Percentiles rank a stretch among this genome's conserved stretches.
Conservation (phyloP, 352 stramenopile species). For the Globisporangium carolinianum region DNA sequence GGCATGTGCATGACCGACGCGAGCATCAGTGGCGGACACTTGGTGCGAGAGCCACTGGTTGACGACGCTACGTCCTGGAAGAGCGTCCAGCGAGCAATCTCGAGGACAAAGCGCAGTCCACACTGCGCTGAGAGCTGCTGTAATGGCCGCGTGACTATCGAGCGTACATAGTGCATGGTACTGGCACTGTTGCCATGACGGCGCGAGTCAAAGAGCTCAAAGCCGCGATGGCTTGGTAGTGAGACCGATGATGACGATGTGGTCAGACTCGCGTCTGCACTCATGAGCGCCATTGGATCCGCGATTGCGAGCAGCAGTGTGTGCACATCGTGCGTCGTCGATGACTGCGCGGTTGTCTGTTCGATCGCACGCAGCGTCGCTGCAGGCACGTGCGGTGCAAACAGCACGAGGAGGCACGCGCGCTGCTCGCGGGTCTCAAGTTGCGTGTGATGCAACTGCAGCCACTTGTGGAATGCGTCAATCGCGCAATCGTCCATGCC, state of each 20-base stretch:
- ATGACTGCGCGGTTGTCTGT: neutral
- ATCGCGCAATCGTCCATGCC: neutral
- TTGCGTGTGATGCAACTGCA: slow-evolving; percentile 3
- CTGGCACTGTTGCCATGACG: neutral
- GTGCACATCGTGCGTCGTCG: neutral
- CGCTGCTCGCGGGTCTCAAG: neutral
- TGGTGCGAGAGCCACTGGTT: neutral
- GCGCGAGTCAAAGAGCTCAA: slow-evolving; percentile 3
- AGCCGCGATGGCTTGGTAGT: neutral
- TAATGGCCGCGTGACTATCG: slow-evolving; percentile 19
- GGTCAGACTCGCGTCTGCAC: neutral
- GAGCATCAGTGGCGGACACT: slow-evolving; percentile 19
- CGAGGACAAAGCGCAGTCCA: slow-evolving; percentile 48
- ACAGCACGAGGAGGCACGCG: slow-evolving; percentile 10
- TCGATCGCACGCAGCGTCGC: neutral
- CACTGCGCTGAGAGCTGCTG: slow-evolving; percentile 33
- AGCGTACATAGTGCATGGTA: no score
- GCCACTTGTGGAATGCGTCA: slow-evolving; percentile 5
- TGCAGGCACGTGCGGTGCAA: neutral
- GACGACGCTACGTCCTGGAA: neutral
- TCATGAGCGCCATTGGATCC: slow-evolving; percentile 6
- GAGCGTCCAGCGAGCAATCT: slow-evolving; percentile 28
- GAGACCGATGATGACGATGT: neutral
- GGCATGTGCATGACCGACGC: slow-evolving; percentile 34
- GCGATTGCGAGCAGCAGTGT: slow-evolving; percentile 12